A percentile compares a stretch with the other conserved stretches of the same genome.
These are phyloP conservation scores for Fulvia fulva DNA, from an alignment of 2,329 filamentous ascomycete genomes.

Conservation along the genomic window DNA sequence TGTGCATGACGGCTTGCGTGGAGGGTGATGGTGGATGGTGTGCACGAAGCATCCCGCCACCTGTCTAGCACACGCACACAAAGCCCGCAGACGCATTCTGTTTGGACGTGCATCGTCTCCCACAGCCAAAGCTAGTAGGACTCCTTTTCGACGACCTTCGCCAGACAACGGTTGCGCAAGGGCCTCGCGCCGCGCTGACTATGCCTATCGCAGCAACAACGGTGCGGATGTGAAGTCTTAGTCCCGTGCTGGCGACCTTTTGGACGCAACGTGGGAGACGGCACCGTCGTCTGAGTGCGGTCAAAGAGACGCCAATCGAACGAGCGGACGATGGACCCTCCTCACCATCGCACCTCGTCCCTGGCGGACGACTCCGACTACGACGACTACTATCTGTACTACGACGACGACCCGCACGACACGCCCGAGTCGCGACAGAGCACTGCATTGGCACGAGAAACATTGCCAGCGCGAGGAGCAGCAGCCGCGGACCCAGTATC, in stretches of 20 bases:
- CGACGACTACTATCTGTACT: slow-evolving; percentile 32
- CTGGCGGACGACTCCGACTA: slow-evolving; percentile 8
- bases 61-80: neutral
- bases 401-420: slow-evolving; percentile 44
- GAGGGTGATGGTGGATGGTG: neutral
- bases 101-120: neutral
- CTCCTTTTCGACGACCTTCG: neutral
- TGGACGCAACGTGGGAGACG: neutral
- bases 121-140: neutral
- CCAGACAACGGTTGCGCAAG: neutral
- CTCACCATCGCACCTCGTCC: neutral
- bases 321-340: neutral
- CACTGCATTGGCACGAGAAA: neutral
- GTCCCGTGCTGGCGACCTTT: neutral
- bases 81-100: neutral
- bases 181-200: neutral
- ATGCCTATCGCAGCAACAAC: neutral
- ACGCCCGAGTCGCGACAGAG: neutral
- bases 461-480: neutral
- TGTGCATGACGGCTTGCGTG: neutral
- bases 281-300: neutral
- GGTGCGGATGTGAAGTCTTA: neutral
- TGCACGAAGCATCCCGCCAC: neutral
- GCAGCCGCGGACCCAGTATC: neutral
- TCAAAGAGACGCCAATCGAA: neutral